Conservation (phyloP, 225 moss, liverwort and hornwort genomes). For the Ulota crispa region DNA sequence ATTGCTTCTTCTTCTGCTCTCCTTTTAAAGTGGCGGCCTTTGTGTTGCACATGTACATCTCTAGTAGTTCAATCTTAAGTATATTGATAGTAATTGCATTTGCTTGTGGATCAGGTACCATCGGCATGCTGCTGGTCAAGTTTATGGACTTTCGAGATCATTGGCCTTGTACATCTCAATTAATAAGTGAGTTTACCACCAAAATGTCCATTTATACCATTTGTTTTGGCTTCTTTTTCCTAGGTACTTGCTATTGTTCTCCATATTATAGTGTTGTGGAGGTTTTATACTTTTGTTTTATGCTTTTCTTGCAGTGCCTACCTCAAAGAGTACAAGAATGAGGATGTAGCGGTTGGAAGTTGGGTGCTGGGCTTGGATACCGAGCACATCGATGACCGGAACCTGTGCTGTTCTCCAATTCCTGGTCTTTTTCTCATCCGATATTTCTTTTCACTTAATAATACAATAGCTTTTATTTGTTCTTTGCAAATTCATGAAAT, state of each 20-base stretch:
- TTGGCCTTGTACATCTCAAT: slow-evolving; percentile 84
- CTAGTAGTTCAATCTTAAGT: not conserved
- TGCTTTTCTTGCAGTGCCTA: slow-evolving; percentile 52
- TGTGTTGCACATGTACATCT: not conserved
- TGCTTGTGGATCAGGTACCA: slow-evolving; percentile 64
- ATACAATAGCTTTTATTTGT: not conserved
- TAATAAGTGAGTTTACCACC: slow-evolving; percentile 54
- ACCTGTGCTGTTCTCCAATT: slow-evolving; percentile 76
- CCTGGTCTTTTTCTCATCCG: slow-evolving; percentile 63
- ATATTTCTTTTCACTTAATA: not conserved
- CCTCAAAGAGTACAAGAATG: slow-evolving; percentile 90
- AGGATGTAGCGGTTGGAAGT: slow-evolving; percentile 88
- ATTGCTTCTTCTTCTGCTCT: not conserved
- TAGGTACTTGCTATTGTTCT: not conserved
- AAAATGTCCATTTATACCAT: not conserved
- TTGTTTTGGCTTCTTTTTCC: not conserved
- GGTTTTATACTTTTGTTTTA: not conserved
- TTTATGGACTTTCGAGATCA: slow-evolving; percentile 81
- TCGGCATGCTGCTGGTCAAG: slow-evolving; percentile 91
- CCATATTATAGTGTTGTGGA: not conserved
- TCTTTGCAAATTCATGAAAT: not conserved
- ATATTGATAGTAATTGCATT: not conserved
- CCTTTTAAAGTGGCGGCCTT: not conserved
- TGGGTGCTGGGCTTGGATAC: slow-evolving; percentile 93
- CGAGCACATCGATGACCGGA: slow-evolving; percentile 85